phyloP scores from a whole-genome alignment of 768 basidiomycete genomes.

The Stropharia rugosoannulata region DNA sequence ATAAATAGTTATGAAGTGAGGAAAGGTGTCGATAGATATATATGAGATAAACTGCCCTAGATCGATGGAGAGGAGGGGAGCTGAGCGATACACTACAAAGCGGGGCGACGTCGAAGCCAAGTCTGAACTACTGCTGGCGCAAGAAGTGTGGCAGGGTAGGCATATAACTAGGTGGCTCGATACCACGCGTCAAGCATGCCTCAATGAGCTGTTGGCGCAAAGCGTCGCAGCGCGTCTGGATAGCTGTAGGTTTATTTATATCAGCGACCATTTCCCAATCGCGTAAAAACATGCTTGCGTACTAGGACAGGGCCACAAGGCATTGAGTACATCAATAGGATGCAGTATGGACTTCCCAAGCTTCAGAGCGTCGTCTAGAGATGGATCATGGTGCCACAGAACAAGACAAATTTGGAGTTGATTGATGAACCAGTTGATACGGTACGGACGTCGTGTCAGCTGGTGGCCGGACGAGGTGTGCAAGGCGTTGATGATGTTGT shows the following conservation, averaged over 20 bases:
- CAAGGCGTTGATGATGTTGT: slow-evolving; percentile 50
- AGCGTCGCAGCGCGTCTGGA: slow-evolving; percentile 47
- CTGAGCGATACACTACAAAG: too few species aligned
- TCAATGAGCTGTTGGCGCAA: slow-evolving; percentile 48
- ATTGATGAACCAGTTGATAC: slow-evolving; percentile 69
- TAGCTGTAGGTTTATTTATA: slow-evolving; percentile 29
- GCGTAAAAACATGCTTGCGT: slow-evolving; percentile 14
- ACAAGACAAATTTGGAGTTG: slow-evolving; percentile 64
- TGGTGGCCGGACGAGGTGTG: slow-evolving; percentile 50
- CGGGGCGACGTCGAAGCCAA: too few species aligned
- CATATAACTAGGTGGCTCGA: slow-evolving; percentile 31
- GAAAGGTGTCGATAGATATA: too few species aligned
- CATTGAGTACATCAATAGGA: slow-evolving; percentile 65
- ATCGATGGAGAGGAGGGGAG: too few species aligned
- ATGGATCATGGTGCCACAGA: slow-evolving; percentile 63
- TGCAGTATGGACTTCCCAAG: slow-evolving; percentile 64
- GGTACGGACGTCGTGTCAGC: slow-evolving; percentile 67
- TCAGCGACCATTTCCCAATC: too few species aligned
- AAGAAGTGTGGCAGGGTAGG: too few species aligned
- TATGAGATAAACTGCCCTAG: too few species aligned
- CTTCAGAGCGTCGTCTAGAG: slow-evolving; percentile 57
- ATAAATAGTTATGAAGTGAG: too few species aligned
- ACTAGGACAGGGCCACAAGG: slow-evolving; percentile 64
- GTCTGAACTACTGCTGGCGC: too few species aligned
- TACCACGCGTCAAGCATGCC: slow-evolving; percentile 43